Base-by-base conservation (phyloP, 805 yeast species). In the Kluyveromyces siamensis region DNA sequence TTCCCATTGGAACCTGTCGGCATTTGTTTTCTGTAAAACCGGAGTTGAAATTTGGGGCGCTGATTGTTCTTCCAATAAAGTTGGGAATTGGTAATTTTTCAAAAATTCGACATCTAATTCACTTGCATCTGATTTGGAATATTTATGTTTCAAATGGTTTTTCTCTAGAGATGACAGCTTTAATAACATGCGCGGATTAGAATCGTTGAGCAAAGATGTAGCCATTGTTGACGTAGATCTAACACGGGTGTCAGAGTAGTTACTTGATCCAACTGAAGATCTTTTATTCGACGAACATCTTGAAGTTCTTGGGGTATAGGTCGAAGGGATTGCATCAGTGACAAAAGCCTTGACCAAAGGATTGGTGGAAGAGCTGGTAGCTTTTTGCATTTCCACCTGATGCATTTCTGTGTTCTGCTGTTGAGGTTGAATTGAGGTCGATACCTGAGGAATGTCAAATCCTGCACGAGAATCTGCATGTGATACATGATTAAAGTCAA, bases 401-500 rank as follows among this genome's bases (percentile, higher is more conserved):
- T 4, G 5, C 21, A 19, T 43, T 35, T 35, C 27, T 10, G n/a
- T 43, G 33, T 33, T 19, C 16, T 43, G 45, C 18, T 27, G 6
- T 11, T 33, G 25, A 11, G 59, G 52, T 3, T 41, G 39, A 2
- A 36, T 17, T 14, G 58, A 53, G 7, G 19, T 8, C 8, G 52
- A 49, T n/a, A 50, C 44, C 17, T 40, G 48, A 6, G 45, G 48
- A 6, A 38, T 40, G 1, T 21, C 39, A 16, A 38, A 38, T 6
- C 53, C 54, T 6, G 53, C 43, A 25, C 55, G 54, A 14, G 61
- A 59, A 45, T 68, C 69, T 8, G 72, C 66, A 49, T 71, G 74
- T 8, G 71, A 66, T 18, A 71, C 67, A 54, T 71, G 74, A 17
- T 65, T 68, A 50, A 71, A 71, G 3, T 55, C 68, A 48, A 62